Evolutionary conservation across 208 protist species (phyloP).

Genomic region (Leishmania amazonensis): DNA sequence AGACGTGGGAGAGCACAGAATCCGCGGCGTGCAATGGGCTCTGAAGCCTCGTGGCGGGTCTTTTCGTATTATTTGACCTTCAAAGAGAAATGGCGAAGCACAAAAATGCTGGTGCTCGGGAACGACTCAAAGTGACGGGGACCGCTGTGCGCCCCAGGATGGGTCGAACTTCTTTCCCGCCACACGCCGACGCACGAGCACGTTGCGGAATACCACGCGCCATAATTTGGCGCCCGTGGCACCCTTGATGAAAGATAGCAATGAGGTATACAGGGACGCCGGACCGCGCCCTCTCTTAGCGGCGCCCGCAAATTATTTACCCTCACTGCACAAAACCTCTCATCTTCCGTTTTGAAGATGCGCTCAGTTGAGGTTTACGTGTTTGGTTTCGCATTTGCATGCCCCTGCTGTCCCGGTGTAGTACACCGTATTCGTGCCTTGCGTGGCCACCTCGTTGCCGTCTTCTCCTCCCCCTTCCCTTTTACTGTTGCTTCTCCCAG

Average conservation of each 20-base stretch:
- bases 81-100: not conserved
- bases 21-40: not conserved
- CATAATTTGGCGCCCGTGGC: not conserved
- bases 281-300: not conserved
- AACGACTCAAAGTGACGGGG: not conserved
- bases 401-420: not conserved
- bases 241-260: not conserved
- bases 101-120: not conserved
- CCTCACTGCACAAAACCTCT: not conserved
- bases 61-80: not conserved
- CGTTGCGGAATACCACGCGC: not conserved
- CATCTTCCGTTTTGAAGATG: not conserved
- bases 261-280: not conserved
- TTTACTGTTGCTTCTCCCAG: not conserved
- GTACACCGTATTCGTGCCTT: not conserved
- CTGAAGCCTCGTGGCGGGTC: conserved; percentile 1
- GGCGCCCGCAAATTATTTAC: not conserved
- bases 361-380: not conserved
- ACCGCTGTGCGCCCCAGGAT: not conserved
- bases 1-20: not conserved
- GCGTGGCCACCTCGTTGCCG: not conserved
- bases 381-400: not conserved
- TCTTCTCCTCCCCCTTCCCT: not conserved
- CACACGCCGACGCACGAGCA: not conserved
- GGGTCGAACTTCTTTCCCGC: not conserved